These are phyloP conservation scores for Crithidia acanthocephali DNA, from an alignment of 208 protist genomes.

Conservation along the genomic window DNA sequence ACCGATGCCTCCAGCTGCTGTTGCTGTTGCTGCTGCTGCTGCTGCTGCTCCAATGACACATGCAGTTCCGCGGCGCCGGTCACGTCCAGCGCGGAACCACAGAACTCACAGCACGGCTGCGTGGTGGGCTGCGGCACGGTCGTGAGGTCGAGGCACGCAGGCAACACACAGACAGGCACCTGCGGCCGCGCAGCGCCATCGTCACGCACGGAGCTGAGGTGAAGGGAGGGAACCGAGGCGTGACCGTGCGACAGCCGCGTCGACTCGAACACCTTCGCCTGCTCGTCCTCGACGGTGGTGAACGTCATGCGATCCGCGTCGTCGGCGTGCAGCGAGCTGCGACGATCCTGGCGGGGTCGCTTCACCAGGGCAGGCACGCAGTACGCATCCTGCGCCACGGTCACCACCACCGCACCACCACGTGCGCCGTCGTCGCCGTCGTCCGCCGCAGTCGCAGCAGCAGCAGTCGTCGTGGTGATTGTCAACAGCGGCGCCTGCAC, in stretches of 20 bases:
- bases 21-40: not conserved
- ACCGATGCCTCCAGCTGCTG: not conserved
- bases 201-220: too few relatives aligned
- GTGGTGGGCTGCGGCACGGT: not conserved
- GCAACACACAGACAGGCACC: conserved; percentile 3
- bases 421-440: not conserved
- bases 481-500: conserved; percentile 1
- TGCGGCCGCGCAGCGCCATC: not conserved
- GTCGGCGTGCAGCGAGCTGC: not conserved
- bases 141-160: not conserved
- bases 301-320: not conserved
- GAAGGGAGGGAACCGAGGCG: too few relatives aligned
- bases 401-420: too few relatives aligned
- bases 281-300: too few relatives aligned
- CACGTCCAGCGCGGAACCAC: not conserved
- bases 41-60: not conserved
- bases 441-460: not conserved
- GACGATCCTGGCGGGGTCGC: not conserved
- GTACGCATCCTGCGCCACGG: conserved; percentile 5
- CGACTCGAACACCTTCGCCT: too few relatives aligned
- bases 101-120: conserved; percentile 13
- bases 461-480: not conserved
- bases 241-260: too few relatives aligned
- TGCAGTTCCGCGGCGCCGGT: not conserved
- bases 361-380: conserved; percentile 5